Percentiles rank a stretch among this genome's conserved stretches.
Evolutionary conservation across 2,329 filamentous ascomycete species (phyloP).

Genomic region (Epichloe glyceriae): DNA sequence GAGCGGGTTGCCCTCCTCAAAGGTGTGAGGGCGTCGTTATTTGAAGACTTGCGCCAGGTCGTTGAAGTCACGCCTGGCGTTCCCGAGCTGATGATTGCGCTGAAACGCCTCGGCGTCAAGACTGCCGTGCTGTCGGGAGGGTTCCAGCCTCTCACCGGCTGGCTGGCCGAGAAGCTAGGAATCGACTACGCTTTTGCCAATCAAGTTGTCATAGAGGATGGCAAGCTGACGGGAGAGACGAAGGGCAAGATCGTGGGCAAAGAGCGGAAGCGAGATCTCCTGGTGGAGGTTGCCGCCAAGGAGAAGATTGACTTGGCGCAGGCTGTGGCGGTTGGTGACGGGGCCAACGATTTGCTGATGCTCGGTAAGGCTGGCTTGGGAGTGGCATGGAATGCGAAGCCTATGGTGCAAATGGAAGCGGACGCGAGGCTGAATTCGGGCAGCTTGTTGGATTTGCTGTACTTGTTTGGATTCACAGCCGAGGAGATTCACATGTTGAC

Average conservation of each 20-base stretch:
- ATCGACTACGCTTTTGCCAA: conserved; percentile 87
- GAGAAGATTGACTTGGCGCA: conserved; percentile 54
- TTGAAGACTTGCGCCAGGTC: conserved; percentile 59
- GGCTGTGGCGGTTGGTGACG: conserved; percentile 65
- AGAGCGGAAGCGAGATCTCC: conserved; percentile 58
- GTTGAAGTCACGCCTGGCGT: conserved; percentile 78
- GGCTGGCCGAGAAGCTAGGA: conserved; percentile 68
- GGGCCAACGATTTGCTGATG: conserved; percentile 74
- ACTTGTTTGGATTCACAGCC: conserved; percentile 58
- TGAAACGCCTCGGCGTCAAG: conserved; percentile 71
- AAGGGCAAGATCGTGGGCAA: conserved; percentile 62
- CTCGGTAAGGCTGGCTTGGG: conserved; percentile 62
- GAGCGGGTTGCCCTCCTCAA: conserved; percentile 70
- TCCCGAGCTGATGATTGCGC: conserved; percentile 54
- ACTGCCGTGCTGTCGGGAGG: conserved; percentile 87
- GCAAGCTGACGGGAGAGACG: conserved; percentile 57
- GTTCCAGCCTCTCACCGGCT: conserved; percentile 77
- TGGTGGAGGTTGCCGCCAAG: conserved; percentile 55
- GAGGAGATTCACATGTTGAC: conserved; percentile 36
- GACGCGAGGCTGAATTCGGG: conserved; percentile 58
- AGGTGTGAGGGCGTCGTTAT: conserved; percentile 67
- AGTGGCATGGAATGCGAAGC: conserved; percentile 76
- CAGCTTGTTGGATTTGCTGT: conserved; percentile 58
- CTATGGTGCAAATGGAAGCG: conserved; percentile 66
- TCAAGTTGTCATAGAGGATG: conserved; percentile 54